Evolutionary conservation across 116 monocot species (phyloP), one percentile per base, ranked within the genome.

Genomic region (Dioscorea cayenensis): DNA sequence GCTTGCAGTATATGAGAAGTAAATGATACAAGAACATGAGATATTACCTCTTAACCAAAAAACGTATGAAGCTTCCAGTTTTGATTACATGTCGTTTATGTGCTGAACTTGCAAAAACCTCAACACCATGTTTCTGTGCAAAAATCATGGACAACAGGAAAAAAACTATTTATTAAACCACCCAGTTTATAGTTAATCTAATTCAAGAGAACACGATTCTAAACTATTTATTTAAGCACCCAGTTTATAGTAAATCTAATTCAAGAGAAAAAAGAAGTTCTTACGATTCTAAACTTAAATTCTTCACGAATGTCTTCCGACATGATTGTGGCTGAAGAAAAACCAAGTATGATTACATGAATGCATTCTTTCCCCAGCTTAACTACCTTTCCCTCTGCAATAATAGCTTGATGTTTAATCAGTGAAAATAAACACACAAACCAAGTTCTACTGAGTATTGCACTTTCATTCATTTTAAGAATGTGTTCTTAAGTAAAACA

Each of bases 301-400:
- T 96, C 88, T 77, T 79, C 51, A 51, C 84, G 84, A 18, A 96
- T 92, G 76, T 96, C 90, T 67, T 88, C 86, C 49, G 38, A 69
- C 85, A 86, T 82, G 58, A 96, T 92, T 27, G 84, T 80, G 59
- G 81, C 96, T 66, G 92, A 90, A 62, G 84, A 85, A 77, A 92
- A 88, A 21, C 96, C 92, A 63, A 92, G 86, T 58, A 96, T 84
- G 60, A 85, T 72, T 9, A 82, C 77, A 86, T 92, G 88, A 51
- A 96, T 87, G 20, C 88, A 90, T 52, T 96, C 92, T 67, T 80
- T 88, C 36, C 84, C 79, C 51, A 96, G 75, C 75, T 88, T 96
- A 63, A 83, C 92, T 36, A 92, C 90, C 79, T 96, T 92, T 43
- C 96, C 96, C 78, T 96, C 92, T 96, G 86, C 37, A 82, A 25